Evolutionary conservation across 1,284 basidiomycete genomes (phyloP).

Genomic region (Ustilago esculenta): DNA sequence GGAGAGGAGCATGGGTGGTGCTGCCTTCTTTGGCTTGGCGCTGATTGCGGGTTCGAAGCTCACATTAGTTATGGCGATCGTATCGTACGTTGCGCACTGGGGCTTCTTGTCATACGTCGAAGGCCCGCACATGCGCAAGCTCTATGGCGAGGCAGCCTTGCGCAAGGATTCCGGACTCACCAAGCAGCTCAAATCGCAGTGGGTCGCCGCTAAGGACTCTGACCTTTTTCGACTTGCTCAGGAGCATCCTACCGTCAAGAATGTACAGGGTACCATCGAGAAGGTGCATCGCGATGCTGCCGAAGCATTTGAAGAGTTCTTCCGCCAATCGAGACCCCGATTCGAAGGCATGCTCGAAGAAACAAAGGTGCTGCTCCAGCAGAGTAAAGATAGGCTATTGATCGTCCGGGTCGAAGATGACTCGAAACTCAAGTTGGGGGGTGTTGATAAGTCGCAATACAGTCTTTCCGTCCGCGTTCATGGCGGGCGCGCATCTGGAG

Average conservation of each 20-base stretch:
- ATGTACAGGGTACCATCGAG: slow-evolving; percentile 91
- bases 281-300: slow-evolving; percentile 93
- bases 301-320: slow-evolving; percentile 88
- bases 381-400: slow-evolving; percentile 78
- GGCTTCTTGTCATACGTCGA: slow-evolving; percentile 67
- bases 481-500: too few species aligned
- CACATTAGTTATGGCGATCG: slow-evolving; percentile 82
- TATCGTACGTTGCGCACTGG: slow-evolving; percentile 76
- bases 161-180: slow-evolving; percentile 95
- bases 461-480: slow-evolving; percentile 6
- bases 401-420: slow-evolving; percentile 56
- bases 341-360: slow-evolving; percentile 76
- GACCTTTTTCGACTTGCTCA: slow-evolving; percentile 51
- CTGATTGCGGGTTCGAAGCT: slow-evolving; percentile 89
- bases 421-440: slow-evolving; percentile 20
- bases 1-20: slow-evolving; percentile 86
- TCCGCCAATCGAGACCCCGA: slow-evolving; percentile 72
- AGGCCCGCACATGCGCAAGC: slow-evolving; percentile 91
- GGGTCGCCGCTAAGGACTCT: slow-evolving; percentile 80
- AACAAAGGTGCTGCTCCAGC: slow-evolving; percentile 88
- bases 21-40: slow-evolving; percentile 91
- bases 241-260: slow-evolving; percentile 73
- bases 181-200: slow-evolving; percentile 84
- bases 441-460: slow-evolving; percentile 52
- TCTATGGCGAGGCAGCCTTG: slow-evolving; percentile 86